A percentile compares a stretch with the other conserved stretches of the same genome.
Evolutionary conservation across 225 moss, liverwort and hornwort species (phyloP).

Genomic region (Physcomitrium patens): DNA sequence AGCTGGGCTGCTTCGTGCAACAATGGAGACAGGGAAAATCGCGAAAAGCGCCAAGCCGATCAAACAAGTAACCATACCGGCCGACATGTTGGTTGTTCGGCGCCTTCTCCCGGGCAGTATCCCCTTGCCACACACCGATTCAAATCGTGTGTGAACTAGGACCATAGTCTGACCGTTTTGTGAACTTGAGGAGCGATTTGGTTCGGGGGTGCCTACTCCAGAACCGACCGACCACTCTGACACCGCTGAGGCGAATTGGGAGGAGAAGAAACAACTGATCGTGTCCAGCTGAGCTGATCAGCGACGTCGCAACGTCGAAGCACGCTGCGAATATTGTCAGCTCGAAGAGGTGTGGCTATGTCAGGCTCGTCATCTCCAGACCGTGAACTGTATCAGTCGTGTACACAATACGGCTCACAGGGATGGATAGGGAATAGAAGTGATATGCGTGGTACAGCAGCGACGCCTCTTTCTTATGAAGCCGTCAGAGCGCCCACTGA

Average conservation of each 20-base stretch:
- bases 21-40: constrained; percentile 32
- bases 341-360: constrained; percentile 51
- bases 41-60: constrained; percentile 35
- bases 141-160: constrained; percentile 26
- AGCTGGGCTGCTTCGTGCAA: constrained; percentile 50
- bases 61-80: constrained; percentile 21
- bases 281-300: neutral
- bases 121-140: constrained; percentile 8
- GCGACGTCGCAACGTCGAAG: constrained; percentile 1
- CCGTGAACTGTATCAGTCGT: constrained; percentile 46
- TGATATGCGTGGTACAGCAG: neutral
- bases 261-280: too few relatives aligned
- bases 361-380: constrained; percentile 57
- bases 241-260: constrained; percentile 21
- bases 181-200: neutral
- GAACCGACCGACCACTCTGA: constrained; percentile 23
- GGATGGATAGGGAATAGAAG: constrained; percentile 22
- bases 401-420: constrained; percentile 45
- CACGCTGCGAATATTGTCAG: constrained; percentile 22
- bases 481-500: constrained; percentile 1
- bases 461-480: constrained; percentile 21
- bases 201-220: constrained; percentile 19
- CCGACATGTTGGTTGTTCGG: constrained; percentile 36
- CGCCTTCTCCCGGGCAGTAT: constrained; percentile 20
- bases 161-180: constrained; percentile 13